These are phyloP conservation scores for Conticribra guillardii DNA, from an alignment of 108 stramenopile species.

Conservation along the genomic window DNA sequence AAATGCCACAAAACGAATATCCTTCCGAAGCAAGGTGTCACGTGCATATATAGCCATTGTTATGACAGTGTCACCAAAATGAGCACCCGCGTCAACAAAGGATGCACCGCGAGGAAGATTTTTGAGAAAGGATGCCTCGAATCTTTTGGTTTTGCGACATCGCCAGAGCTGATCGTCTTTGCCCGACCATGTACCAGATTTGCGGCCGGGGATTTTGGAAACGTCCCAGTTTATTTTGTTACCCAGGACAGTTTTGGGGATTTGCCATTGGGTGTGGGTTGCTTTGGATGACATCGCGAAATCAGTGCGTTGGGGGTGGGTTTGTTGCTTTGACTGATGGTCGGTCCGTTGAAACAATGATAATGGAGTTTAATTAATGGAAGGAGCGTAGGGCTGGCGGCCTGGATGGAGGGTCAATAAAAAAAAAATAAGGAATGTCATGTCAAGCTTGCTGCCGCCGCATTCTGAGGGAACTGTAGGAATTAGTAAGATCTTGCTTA, in stretches of 20 bases:
- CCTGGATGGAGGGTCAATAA: too few relatives aligned
- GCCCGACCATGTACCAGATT: conserved; percentile 32
- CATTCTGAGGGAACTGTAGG: too few relatives aligned
- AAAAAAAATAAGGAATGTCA: too few relatives aligned
- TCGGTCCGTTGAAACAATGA: too few relatives aligned
- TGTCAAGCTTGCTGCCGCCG: too few relatives aligned
- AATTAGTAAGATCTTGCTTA: too few relatives aligned
- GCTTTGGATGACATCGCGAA: neutral
- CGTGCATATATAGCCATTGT: conserved; percentile 42
- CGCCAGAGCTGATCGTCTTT: conserved; percentile 47
- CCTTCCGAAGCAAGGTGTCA: conserved; percentile 15
- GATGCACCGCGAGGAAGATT: conserved; percentile 29
- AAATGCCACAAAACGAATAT: conserved; percentile 40
- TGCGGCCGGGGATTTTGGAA: conserved; percentile 25
- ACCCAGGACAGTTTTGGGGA: conserved; percentile 30
- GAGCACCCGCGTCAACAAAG: conserved; percentile 43
- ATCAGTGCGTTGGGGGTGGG: too few relatives aligned
- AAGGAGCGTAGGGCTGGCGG: too few relatives aligned
- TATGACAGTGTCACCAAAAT: conserved; percentile 48
- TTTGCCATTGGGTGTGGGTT: conserved; percentile 16
- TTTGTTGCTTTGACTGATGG: too few relatives aligned
- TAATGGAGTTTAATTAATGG: too few relatives aligned
- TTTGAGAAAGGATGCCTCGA: conserved; percentile 34
- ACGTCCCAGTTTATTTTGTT: conserved; percentile 27
- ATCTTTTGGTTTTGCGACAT: conserved; percentile 40